These are phyloP conservation scores for Liquidambar formosana DNA, from an alignment of 164 flowering plant genomes.

Conservation along the genomic window DNA sequence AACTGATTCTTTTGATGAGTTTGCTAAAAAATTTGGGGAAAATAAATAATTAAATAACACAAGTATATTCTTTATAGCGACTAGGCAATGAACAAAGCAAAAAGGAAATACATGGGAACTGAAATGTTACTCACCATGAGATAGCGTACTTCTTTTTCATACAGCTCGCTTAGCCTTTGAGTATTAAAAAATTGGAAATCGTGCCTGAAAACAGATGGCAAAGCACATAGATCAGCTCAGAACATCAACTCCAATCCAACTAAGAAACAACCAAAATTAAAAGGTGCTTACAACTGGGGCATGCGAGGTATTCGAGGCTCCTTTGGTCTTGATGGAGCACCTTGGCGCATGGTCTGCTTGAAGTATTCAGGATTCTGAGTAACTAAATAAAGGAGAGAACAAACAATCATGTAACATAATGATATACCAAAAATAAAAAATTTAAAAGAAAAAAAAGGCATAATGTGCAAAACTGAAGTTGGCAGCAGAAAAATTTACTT, in stretches of 20 bases:
- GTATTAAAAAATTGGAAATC: slow-evolving; percentile 97
- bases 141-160: slow-evolving; percentile 94
- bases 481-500: slow-evolving; percentile 20
- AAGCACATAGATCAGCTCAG: neutral
- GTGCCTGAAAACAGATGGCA: slow-evolving; percentile 54
- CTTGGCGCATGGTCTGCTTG: slow-evolving; percentile 98
- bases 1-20: slow-evolving; percentile 84
- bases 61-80: neutral
- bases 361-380: slow-evolving; percentile 95
- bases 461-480: neutral
- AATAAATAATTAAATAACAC: neutral
- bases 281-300: slow-evolving; percentile 89
- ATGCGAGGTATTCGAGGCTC: slow-evolving; percentile 97
- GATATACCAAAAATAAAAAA: neutral
- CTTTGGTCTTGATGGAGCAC: slow-evolving; percentile 83
- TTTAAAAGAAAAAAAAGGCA: no score
- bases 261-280: neutral
- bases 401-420: neutral
- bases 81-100: neutral
- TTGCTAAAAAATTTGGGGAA: slow-evolving; percentile 39
- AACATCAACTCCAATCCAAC: slow-evolving; percentile 3
- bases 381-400: slow-evolving; percentile 34
- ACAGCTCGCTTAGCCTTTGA: slow-evolving; percentile 80
- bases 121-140: slow-evolving; percentile 67
- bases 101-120: neutral